phyloP scores from a whole-genome alignment of 1,139 yeast genomes.

The Geotrichum aggregatum region DNA sequence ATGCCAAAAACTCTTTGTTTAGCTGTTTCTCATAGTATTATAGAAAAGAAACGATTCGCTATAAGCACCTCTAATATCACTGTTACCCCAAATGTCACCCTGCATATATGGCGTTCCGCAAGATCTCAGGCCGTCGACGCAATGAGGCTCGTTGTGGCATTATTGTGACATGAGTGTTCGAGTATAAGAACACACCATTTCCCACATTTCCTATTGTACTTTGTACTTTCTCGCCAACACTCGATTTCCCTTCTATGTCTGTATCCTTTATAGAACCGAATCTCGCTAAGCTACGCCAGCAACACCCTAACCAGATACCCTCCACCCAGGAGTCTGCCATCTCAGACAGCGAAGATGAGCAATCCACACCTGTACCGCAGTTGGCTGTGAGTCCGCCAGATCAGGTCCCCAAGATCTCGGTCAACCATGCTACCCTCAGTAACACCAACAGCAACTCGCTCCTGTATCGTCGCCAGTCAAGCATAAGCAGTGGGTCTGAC shows the following conservation, averaged over 20 bases:
- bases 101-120: no score
- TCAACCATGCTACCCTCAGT: slow-evolving; percentile 13
- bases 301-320: neutral
- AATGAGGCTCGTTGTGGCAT: no score
- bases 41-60: no score
- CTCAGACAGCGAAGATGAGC: slow-evolving; percentile 5
- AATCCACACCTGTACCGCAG: neutral
- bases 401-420: neutral
- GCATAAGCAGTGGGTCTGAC: slow-evolving; percentile 1
- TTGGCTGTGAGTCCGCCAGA: no score
- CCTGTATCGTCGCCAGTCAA: slow-evolving; percentile 11
- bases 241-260: neutral
- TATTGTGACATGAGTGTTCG: no score
- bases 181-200: no score
- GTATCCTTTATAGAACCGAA: neutral
- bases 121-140: no score
- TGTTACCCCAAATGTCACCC: no score
- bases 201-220: neutral
- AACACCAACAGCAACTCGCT: slow-evolving; percentile 18
- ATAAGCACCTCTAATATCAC: no score
- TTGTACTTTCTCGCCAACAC: neutral
- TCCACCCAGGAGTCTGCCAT: neutral
- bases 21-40: no score
- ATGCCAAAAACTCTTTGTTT: no score
- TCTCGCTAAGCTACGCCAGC: neutral